Evolutionary conservation across 257 asterid genomes (phyloP).

Genomic region (Solanum corneliomulleri): DNA sequence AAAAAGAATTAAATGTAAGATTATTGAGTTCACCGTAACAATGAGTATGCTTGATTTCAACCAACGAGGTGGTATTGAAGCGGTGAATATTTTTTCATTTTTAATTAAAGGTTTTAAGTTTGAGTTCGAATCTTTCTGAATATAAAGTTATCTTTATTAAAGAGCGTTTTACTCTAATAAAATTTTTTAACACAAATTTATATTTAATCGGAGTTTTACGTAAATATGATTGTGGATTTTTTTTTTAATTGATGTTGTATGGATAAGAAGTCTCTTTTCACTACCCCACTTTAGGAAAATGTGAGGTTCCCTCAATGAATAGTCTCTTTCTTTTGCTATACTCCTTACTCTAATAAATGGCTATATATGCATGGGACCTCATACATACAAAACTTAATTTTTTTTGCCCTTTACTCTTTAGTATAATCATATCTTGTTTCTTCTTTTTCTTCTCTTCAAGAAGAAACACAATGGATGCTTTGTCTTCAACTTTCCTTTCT

Average conservation of each 20-base stretch:
- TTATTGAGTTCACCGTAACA: too few relatives aligned
- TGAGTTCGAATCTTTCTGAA: accelerated
- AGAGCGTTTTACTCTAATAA: too few relatives aligned
- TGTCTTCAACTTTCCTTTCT: slow-evolving; percentile 43
- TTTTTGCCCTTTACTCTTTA: neutral
- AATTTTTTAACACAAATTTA: accelerated
- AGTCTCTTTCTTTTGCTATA: neutral
- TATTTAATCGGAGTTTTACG: too few relatives aligned
- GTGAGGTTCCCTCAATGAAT: neutral
- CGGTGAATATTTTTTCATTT: too few relatives aligned
- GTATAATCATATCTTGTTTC: neutral
- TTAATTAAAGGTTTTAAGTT: too few relatives aligned
- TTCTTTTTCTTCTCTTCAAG: neutral
- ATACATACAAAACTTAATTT: neutral
- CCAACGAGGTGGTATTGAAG: too few relatives aligned
- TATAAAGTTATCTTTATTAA: too few relatives aligned
- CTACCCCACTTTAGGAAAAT: neutral
- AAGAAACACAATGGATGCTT: slow-evolving; percentile 30
- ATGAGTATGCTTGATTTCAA: too few relatives aligned
- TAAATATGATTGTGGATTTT: neutral
- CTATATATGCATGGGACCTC: neutral
- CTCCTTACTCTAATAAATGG: neutral
- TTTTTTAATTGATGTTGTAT: neutral
- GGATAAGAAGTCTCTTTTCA: neutral
- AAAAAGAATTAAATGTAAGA: too few relatives aligned